Evolutionary conservation across 257 asterid species (phyloP).

Genomic region (Fraxinus excelsior): DNA sequence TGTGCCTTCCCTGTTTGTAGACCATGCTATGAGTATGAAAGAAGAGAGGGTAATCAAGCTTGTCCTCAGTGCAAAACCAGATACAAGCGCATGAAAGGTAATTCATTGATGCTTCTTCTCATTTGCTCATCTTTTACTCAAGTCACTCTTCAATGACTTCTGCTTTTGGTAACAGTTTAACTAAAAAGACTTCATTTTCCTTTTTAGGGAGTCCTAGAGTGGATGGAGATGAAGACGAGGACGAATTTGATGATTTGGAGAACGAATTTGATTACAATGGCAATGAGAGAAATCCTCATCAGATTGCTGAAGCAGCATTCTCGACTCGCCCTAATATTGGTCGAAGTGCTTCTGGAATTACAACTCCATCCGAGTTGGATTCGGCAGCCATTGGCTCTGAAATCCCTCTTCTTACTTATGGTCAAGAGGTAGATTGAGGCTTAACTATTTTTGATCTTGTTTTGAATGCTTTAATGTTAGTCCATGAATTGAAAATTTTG

Average conservation of each 20-base stretch:
- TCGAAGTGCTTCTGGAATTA: slow-evolving; percentile 62
- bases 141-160: neutral
- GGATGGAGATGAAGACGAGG: slow-evolving; percentile 97
- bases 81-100: slow-evolving; percentile 90
- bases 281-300: slow-evolving; percentile 44
- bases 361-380: slow-evolving; percentile 64
- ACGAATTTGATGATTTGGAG: slow-evolving; percentile 92
- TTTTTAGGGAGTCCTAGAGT: slow-evolving; percentile 85
- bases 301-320: slow-evolving; percentile 48
- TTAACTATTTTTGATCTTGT: slow-evolving; percentile 12
- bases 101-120: neutral
- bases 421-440: slow-evolving; percentile 70
- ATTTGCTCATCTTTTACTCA: neutral
- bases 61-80: slow-evolving; percentile 99
- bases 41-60: slow-evolving; percentile 94
- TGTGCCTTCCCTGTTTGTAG: slow-evolving; percentile 94
- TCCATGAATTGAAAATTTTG: neutral
- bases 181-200: slow-evolving; percentile 5
- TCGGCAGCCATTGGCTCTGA: slow-evolving; percentile 65
- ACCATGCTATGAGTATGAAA: slow-evolving; percentile 84
- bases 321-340: slow-evolving; percentile 56
- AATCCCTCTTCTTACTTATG: slow-evolving; percentile 93
- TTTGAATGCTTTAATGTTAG: neutral
- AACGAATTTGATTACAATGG: slow-evolving; percentile 71
- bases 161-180: slow-evolving; percentile 10